Evolutionary conservation across 2,329 filamentous ascomycete species (phyloP).

Genomic region (Zasmidium cellare): DNA sequence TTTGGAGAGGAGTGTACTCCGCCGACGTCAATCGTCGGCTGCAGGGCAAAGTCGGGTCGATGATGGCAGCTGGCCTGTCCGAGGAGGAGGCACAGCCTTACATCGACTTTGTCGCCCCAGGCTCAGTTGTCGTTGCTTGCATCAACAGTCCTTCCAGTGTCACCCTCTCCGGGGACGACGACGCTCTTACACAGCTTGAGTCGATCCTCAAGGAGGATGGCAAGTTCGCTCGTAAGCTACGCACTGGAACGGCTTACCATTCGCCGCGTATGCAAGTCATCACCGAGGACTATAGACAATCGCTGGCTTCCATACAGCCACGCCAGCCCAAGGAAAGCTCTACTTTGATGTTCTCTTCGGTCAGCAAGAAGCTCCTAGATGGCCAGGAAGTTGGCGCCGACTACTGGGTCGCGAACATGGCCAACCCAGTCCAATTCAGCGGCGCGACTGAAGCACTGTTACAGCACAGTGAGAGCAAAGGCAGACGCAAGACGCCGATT

Average conservation of each 20-base stretch:
- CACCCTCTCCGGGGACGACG: conserved; percentile 49
- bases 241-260: conserved; percentile 47
- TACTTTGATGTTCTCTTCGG: conserved; percentile 11
- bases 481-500: background rate
- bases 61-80: conserved; percentile 36
- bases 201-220: conserved; percentile 34
- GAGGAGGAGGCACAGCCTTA: conserved; percentile 21
- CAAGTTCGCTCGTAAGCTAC: conserved; percentile 42
- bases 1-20: conserved; percentile 19
- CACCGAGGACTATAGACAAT: conserved; percentile 28
- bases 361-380: conserved; percentile 2
- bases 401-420: conserved; percentile 51
- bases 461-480: background rate
- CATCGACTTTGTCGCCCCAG: conserved; percentile 10
- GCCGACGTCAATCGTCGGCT: conserved; percentile 10
- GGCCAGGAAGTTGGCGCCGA: background rate
- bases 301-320: background rate
- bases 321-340: conserved; percentile 2
- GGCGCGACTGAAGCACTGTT: background rate
- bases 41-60: conserved; percentile 15
- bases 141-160: conserved; percentile 43
- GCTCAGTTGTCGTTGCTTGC: conserved; percentile 32
- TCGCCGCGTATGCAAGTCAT: conserved; percentile 37
- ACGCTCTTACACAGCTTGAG: conserved; percentile 30
- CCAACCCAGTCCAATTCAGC: conserved; percentile 43